Evolutionary conservation across 306 rosid species (phyloP).

Genomic region (Pyrus communis): DNA sequence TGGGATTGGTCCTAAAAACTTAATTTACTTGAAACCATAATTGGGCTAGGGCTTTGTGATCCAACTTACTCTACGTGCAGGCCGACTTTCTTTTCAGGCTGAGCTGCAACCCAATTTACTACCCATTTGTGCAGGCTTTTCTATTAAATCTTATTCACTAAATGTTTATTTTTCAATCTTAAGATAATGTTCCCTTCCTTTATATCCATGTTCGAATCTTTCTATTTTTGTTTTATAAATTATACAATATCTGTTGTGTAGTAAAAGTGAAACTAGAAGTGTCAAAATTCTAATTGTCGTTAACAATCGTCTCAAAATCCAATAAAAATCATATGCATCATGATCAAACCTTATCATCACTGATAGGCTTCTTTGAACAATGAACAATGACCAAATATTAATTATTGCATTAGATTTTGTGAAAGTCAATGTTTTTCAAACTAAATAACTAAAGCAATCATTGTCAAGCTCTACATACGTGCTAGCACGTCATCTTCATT

Average conservation of each 20-base stretch:
- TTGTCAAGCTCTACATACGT: constrained; percentile 24
- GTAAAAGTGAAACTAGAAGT: no score
- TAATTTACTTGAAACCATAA: neutral
- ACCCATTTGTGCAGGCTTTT: neutral
- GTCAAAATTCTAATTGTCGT: no score
- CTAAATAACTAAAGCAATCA: neutral
- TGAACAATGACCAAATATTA: neutral
- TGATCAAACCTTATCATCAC: no score
- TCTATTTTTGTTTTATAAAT: no score
- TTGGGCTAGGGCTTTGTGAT: neutral
- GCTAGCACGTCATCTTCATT: constrained; percentile 27
- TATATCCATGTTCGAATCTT: no score
- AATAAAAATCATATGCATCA: neutral
- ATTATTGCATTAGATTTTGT: neutral
- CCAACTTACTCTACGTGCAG: neutral
- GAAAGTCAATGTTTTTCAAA: neutral
- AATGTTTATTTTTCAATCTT: no score
- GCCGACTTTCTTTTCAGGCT: neutral
- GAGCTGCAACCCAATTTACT: neutral
- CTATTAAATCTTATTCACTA: neutral
- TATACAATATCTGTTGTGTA: no score
- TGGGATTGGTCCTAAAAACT: neutral
- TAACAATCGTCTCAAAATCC: no score
- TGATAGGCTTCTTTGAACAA: no score
- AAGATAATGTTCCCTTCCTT: no score